Evolutionary conservation across 1,284 basidiomycete genomes (phyloP), one percentile per base, ranked within the genome.

Genomic region (Psilocybe mexicana): DNA sequence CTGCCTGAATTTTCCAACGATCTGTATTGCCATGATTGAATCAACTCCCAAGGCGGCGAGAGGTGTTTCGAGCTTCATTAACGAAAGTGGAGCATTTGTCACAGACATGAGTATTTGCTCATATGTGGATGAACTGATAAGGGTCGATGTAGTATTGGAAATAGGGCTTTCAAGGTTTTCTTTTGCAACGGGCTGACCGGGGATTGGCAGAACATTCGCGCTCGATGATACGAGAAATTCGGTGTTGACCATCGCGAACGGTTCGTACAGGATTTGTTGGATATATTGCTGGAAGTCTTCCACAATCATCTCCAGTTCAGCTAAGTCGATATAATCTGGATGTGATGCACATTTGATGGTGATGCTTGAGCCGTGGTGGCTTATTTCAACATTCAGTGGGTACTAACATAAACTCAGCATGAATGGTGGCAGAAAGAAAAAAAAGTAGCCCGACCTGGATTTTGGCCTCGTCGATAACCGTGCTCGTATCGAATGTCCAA

Each of bases 1-100:
- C 47, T 68, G 67, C 40, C 76, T 73, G 55, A 72, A 74, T 52
- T 70, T 75, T 24, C 77, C 71, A 6, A 74, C 72, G 18, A 83
- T 69, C 57, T 77, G 76, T 44, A 83, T 79, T 18, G 81, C 79
- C 28, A 76, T 79, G 54, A 83, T 83, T 1, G 81, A 82, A 62
- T 83, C 81, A n/a, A 83, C 70, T 7, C 81, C 81, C 5, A 83
- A 65, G 5, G 78, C 70, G 10, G 70, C 69, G 10, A 80, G 70
- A 1, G 72, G 69, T 4, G 77, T 78, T 7, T 63, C 55, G 6
- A 68, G 61, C 24, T 66, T 61, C 12, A 81, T 63, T 10, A 61
- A 46, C 38, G 59, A 51, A 23, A 52, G 26, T 2, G 66, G 64
- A 35, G 61, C 58, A 43, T 61, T 64, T 3, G 67, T 66, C n/a